phyloP scores from a whole-genome alignment of 2,329 filamentous ascomycete genomes.

The Paecilomyces fulvus region DNA sequence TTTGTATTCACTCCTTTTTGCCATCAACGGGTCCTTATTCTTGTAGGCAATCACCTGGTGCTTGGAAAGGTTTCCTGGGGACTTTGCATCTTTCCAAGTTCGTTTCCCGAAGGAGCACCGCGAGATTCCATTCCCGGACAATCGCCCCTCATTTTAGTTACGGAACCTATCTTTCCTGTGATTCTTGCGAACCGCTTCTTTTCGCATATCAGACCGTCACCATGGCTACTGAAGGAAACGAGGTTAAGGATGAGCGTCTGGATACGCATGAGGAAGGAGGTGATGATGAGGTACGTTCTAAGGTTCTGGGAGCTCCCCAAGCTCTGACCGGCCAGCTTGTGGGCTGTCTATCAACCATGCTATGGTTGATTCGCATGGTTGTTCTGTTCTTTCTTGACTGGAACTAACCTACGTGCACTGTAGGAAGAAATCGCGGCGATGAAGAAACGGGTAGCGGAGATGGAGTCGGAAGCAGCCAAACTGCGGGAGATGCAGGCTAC shows the following conservation, averaged over 20 bases:
- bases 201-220: slow-evolving; percentile 1
- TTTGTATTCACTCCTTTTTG: slow-evolving; percentile 4
- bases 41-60: background rate
- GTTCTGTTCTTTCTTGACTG: background rate
- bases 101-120: background rate
- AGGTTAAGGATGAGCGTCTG: slow-evolving; percentile 30
- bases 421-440: slow-evolving; percentile 77
- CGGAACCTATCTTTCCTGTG: background rate
- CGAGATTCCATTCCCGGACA: background rate
- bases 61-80: background rate
- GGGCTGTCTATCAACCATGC: background rate
- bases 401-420: background rate
- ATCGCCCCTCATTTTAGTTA: background rate
- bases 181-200: background rate
- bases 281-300: slow-evolving; percentile 36
- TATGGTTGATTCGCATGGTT: background rate
- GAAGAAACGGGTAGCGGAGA: slow-evolving; percentile 79
- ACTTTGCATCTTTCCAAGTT: background rate
- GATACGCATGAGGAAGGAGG: slow-evolving; percentile 32
- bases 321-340: background rate
- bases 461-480: slow-evolving; percentile 83
- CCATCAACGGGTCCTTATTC: background rate
- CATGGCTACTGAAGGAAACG: slow-evolving; percentile 29
- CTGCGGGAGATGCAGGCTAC: slow-evolving; percentile 78
- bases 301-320: background rate